Evolutionary conservation across 2,329 filamentous ascomycete genomes (phyloP).

Genomic region (Diaporthe caulivora): DNA sequence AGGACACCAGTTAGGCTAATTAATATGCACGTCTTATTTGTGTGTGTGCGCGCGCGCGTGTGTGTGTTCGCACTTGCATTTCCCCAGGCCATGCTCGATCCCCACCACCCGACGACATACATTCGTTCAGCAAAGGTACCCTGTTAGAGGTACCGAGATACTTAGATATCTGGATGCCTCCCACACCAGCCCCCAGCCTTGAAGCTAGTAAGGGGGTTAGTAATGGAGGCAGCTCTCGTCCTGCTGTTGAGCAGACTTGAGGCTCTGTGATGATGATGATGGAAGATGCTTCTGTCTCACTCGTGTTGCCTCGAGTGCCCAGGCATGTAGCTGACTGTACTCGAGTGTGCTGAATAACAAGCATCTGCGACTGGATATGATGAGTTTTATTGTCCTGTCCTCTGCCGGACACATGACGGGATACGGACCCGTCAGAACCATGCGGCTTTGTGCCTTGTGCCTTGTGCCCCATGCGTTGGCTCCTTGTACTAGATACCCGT

Average conservation of each 20-base stretch:
- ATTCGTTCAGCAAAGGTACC: no score
- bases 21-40: not conserved
- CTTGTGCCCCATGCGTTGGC: not conserved
- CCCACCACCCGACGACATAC: not conserved
- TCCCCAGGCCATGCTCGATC: not conserved
- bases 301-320: no score
- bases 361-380: not conserved
- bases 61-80: not conserved
- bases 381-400: slow-evolving; percentile 8
- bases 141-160: not conserved
- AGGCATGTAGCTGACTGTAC: not conserved
- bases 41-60: no score
- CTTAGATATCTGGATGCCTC: not conserved
- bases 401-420: not conserved
- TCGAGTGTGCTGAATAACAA: not conserved
- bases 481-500: not conserved
- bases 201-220: no score
- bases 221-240: not conserved
- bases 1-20: not conserved
- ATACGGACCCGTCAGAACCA: not conserved
- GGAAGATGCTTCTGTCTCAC: no score
- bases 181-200: not conserved
- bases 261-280: not conserved
- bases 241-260: no score
- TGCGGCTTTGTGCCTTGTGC: slow-evolving; percentile 4